Percentiles rank a stretch among this genome's conserved stretches.
Evolutionary conservation across 2,329 filamentous ascomycete species (phyloP).

Genomic region (Leptographium wingfieldii): DNA sequence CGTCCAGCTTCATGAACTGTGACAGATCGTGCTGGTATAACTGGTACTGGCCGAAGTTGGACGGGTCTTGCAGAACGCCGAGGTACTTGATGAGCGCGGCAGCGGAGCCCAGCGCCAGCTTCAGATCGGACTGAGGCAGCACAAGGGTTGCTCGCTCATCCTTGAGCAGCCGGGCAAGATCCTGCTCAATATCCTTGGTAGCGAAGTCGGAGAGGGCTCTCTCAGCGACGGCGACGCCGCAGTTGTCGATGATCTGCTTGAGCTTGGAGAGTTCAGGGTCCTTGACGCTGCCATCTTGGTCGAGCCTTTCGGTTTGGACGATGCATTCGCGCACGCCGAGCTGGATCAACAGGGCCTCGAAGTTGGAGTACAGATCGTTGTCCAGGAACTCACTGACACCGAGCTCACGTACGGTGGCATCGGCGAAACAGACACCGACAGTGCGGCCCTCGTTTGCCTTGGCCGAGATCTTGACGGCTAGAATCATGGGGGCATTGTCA

Average conservation of each 20-base stretch:
- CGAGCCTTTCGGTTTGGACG: slow-evolving; percentile 63
- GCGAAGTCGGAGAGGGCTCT: slow-evolving; percentile 66
- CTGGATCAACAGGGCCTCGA: slow-evolving; percentile 91
- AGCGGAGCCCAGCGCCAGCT: slow-evolving; percentile 90
- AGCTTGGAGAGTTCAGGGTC: slow-evolving; percentile 83
- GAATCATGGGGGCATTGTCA: slow-evolving; percentile 83
- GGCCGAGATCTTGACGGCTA: slow-evolving; percentile 87
- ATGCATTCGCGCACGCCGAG: slow-evolving; percentile 90
- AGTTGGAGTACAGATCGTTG: slow-evolving; percentile 96
- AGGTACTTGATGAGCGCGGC: slow-evolving; percentile 92
- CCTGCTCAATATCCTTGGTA: slow-evolving; percentile 88
- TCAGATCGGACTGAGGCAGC: slow-evolving; percentile 81
- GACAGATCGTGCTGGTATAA: slow-evolving; percentile 94
- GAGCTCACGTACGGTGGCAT: slow-evolving; percentile 88
- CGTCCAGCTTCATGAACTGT: slow-evolving; percentile 97
- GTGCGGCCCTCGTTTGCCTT: slow-evolving; percentile 73
- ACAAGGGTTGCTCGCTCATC: slow-evolving; percentile 68
- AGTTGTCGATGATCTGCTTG: slow-evolving; percentile 79
- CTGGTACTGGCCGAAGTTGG: slow-evolving; percentile 94
- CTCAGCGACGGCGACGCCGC: slow-evolving; percentile 81
- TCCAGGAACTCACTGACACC: slow-evolving; percentile 98
- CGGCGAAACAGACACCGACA: slow-evolving; percentile 93
- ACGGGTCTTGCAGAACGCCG: slow-evolving; percentile 74
- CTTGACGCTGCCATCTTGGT: slow-evolving; percentile 46
- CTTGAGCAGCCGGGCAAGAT: slow-evolving; percentile 74